Base-by-base conservation (phyloP, 345 rosid genomes). In the Murraya paniculata region DNA sequence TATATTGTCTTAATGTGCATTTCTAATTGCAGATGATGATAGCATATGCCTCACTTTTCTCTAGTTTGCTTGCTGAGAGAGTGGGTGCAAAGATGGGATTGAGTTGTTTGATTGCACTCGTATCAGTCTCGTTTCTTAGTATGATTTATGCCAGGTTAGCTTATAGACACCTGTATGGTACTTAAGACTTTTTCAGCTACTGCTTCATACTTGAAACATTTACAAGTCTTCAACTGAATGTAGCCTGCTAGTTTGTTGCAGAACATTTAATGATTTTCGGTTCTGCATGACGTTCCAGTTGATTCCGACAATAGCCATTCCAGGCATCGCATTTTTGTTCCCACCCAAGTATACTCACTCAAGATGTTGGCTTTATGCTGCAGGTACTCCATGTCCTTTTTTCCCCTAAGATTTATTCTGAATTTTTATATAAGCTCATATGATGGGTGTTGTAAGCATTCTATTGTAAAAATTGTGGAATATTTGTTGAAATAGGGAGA, bases 251-350 rank as follows among this genome's bases (percentile, higher is more conserved):
- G 92, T 84, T 91, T 89, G 84, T 90, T 92, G 94, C 97, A 91
- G 97, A 92, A 85, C 87, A 82, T 94, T 92, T 90, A 90, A 91
- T 80, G 98, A 94, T 88, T 91, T 94, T 84, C 91, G 92, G 81
- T 86, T 92, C 83, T 91, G 97, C 91, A 84, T 92, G 90, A 87
- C 88, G 89, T 92, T 90, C 93, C 95, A 91, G 89, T 81, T 91
- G 89, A 88, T 92, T 81, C 94, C 95, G 14, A 89, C 90, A 82
- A 24, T 89, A 74, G 93, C 73, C 22, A 89, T 94, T 76, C 97
- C 98, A 18, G 71, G 82, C 81, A 77, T 91, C 90, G 33, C 91
- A 16, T 75, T 87, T 75, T 80, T 92, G 72, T 89, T 85, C 80
- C 95, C 91, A 14, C 85, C 98, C 65, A 89, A 88, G 56, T 94